Base-by-base conservation (phyloP, 75 land plant species). In the Picea sitchensis region DNA sequence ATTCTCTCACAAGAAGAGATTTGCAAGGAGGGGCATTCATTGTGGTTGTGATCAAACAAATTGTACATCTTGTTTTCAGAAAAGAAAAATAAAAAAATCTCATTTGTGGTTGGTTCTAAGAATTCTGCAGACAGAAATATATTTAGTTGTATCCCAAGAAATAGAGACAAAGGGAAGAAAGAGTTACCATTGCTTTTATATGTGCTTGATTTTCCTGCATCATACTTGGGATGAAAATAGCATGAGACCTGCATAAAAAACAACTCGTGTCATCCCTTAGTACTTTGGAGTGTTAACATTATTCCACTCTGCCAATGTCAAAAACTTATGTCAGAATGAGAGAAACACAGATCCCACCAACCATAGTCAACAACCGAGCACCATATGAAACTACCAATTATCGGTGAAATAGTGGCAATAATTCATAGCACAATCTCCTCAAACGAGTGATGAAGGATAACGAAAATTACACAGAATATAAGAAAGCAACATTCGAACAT, bases 191-290 rank as follows among this genome's bases (percentile, higher is more conserved):
- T 91, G 61, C 75, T 84, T 56, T 77, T 87, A 78, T 96, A 91
- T 12, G 98, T 90, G 51, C 83, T 84, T 68, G 99, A 96, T 31
- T 77, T 68, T 73, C 84, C 81, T 30, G 95, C 73, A 64, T 87
- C 89, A 90, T 88, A 96, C 80, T 75, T 88, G 9, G 81, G 79
- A 80, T 96, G 99, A 75, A 95, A 87, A 62, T 79, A 94, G 89
- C 98, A 96, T n/a, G 98, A 81, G 65, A 95, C 60, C 98, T 95
- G 86, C 84, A 88, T 30, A 30, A 56, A 58, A 1, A 69, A 18
- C 73, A 41, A 69, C 41, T 47, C 38, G 73, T 69, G n/a, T 41
- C 47, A 69, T 41, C 20, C 73, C 41, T 38, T 18, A 41, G 44
- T 20, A 47, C 21, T 69, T 69, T 69, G 23, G 7, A 38, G 73